Evolutionary conservation across 352 stramenopile species (phyloP).

Genomic region (Phytophthora litchii): DNA sequence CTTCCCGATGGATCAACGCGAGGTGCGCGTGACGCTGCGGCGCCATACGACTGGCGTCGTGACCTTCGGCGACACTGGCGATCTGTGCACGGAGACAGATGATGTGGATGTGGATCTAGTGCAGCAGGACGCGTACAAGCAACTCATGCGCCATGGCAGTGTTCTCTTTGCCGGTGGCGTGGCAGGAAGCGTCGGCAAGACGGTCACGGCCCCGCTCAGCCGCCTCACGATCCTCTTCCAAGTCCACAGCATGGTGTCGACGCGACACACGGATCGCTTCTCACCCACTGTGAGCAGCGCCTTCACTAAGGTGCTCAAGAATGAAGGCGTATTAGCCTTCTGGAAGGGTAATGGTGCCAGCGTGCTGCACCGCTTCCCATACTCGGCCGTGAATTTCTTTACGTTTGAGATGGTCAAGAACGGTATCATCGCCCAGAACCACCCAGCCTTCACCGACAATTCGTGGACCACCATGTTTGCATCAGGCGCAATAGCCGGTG

Average conservation of each 20-base stretch:
- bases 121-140: slow-evolving; percentile 69
- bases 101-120: slow-evolving; percentile 80
- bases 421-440: slow-evolving; percentile 65
- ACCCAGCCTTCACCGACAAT: slow-evolving; percentile 72
- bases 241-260: slow-evolving; percentile 95
- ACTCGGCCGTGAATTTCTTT: slow-evolving; percentile 97
- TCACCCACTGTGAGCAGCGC: slow-evolving; percentile 71
- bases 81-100: slow-evolving; percentile 82
- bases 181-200: slow-evolving; percentile 96
- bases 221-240: slow-evolving; percentile 97
- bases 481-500: slow-evolving; percentile 72
- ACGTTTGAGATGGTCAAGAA: slow-evolving; percentile 94
- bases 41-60: slow-evolving; percentile 84
- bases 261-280: slow-evolving; percentile 84
- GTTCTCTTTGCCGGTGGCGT: slow-evolving; percentile 91
- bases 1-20: slow-evolving; percentile 25
- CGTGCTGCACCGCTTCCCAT: slow-evolving; percentile 96
- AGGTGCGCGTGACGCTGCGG: slow-evolving; percentile 60
- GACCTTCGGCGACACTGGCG: slow-evolving; percentile 77
- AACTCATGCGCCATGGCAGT: slow-evolving; percentile 76
- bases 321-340: slow-evolving; percentile 91
- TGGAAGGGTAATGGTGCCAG: slow-evolving; percentile 97
- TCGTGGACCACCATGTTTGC: slow-evolving; percentile 81
- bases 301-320: slow-evolving; percentile 93
- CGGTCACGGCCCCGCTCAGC: slow-evolving; percentile 94